Conservation (phyloP, 352 stramenopile species). For the Phytophthora tubulina region DNA sequence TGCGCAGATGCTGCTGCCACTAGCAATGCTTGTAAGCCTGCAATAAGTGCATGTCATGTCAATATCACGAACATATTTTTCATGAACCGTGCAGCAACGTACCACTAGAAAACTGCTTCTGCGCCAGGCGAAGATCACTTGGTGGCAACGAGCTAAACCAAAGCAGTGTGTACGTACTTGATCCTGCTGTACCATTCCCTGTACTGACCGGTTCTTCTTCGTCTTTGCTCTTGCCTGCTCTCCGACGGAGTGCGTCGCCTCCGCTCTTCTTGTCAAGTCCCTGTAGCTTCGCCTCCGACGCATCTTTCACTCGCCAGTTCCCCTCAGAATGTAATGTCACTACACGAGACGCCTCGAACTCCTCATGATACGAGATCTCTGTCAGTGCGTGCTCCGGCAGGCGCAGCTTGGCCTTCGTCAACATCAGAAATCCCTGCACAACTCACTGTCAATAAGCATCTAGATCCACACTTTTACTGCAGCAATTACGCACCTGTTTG, state of each 20-base stretch:
- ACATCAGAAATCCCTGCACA: conserved; percentile 75
- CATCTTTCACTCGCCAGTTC: conserved; percentile 35
- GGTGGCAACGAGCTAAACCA: conserved; percentile 84
- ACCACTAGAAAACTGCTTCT: conserved; percentile 72
- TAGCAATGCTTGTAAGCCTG: conserved; percentile 53
- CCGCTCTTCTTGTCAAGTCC: not conserved
- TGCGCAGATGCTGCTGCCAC: conserved; percentile 37
- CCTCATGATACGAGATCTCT: conserved; percentile 72
- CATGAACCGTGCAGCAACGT: conserved; percentile 12
- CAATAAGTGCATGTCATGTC: not conserved
- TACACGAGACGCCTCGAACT: conserved; percentile 56
- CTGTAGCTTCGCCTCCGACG: conserved; percentile 3
- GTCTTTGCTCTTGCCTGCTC: conserved; percentile 15
- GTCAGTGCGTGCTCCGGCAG: conserved; percentile 60
- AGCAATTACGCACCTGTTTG: conserved; percentile 52
- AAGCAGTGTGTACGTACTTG: conserved; percentile 48
- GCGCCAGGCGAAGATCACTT: conserved; percentile 65
- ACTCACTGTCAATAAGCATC: conserved; percentile 15
- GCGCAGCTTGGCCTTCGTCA: conserved; percentile 64
- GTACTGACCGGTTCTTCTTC: conserved; percentile 4
- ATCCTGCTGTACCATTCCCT: conserved; percentile 2
- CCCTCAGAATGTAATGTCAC: conserved; percentile 25
- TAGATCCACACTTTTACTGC: not conserved
- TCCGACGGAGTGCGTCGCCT: conserved; percentile 21
- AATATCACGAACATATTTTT: not conserved